A percentile compares a stretch with the other conserved stretches of the same genome.
Evolutionary conservation across 2,329 filamentous ascomycete genomes (phyloP).

Genomic region (Fusarium pseudograminearum): DNA sequence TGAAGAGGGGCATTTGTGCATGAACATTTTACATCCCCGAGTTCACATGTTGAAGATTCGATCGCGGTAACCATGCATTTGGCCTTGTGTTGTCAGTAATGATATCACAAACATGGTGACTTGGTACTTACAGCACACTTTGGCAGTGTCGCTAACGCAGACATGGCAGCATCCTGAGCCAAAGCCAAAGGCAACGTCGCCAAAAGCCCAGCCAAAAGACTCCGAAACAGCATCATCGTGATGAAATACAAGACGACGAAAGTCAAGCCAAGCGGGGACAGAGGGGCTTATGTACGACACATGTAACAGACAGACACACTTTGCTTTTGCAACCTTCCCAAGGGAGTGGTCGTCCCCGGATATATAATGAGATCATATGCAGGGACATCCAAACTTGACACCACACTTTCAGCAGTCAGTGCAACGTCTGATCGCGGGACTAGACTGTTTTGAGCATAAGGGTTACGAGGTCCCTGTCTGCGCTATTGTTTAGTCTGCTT

Average conservation of each 20-base stretch:
- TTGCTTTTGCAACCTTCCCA: neutral
- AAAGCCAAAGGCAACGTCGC: neutral
- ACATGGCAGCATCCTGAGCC: constrained; percentile 4
- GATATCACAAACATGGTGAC: neutral
- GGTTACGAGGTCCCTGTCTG: neutral
- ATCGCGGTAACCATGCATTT: constrained; percentile 46
- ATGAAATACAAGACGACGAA: neutral
- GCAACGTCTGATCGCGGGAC: neutral
- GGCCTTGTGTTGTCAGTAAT: constrained; percentile 34
- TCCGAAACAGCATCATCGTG: neutral
- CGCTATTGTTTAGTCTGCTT: too few relatives aligned
- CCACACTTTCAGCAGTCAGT: neutral
- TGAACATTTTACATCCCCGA: constrained; percentile 48
- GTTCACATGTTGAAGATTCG: constrained; percentile 45
- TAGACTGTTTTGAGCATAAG: neutral
- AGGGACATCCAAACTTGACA: neutral
- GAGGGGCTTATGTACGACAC: neutral
- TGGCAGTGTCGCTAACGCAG: constrained; percentile 42
- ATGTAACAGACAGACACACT: neutral
- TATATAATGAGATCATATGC: constrained; percentile 2
- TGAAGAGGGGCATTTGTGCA: constrained; percentile 49
- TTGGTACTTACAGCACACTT: constrained; percentile 49
- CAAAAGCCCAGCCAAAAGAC: neutral
- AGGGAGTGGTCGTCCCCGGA: neutral
- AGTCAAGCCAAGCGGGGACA: neutral